Evolutionary conservation across 148 eudicot genomes (phyloP).

Genomic region (Fagopyrum homotropicum): DNA sequence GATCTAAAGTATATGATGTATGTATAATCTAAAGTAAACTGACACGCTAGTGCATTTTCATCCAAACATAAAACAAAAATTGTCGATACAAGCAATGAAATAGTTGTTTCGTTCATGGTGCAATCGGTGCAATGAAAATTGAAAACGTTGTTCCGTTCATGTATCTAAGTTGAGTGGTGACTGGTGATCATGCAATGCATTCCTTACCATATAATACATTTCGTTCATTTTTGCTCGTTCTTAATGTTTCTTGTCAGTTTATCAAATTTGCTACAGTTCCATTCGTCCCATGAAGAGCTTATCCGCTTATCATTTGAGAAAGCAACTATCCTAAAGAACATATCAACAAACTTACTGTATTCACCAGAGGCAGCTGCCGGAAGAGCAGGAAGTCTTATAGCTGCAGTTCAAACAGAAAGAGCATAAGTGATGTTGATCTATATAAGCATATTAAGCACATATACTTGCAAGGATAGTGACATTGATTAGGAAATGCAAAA

Average conservation of each 20-base stretch:
- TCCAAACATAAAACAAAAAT: background rate
- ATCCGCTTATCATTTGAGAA: background rate
- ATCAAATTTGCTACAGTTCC: background rate
- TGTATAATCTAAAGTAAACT: background rate
- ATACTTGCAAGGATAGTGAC: background rate
- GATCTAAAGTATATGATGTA: background rate
- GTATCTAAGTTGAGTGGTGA: background rate
- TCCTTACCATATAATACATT: background rate
- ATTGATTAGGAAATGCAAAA: background rate
- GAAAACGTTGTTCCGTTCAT: too few species aligned
- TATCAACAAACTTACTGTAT: slow-evolving; percentile 37
- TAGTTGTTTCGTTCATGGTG: background rate
- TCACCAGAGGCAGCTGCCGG: slow-evolving; percentile 92
- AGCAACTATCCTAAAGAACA: background rate
- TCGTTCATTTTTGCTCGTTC: background rate
- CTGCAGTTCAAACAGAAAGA: slow-evolving; percentile 31
- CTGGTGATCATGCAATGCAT: background rate
- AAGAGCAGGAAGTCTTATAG: slow-evolving; percentile 78
- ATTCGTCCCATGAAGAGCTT: background rate
- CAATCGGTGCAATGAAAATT: background rate
- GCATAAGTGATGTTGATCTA: slow-evolving; percentile 6
- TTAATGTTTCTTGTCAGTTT: background rate
- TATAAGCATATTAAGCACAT: background rate
- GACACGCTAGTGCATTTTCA: background rate
- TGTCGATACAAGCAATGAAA: background rate